Evolutionary conservation across 2,329 filamentous ascomycete species (phyloP), one percentile per base, ranked within the genome.

Genomic region (Colletotrichum brevisporum): DNA sequence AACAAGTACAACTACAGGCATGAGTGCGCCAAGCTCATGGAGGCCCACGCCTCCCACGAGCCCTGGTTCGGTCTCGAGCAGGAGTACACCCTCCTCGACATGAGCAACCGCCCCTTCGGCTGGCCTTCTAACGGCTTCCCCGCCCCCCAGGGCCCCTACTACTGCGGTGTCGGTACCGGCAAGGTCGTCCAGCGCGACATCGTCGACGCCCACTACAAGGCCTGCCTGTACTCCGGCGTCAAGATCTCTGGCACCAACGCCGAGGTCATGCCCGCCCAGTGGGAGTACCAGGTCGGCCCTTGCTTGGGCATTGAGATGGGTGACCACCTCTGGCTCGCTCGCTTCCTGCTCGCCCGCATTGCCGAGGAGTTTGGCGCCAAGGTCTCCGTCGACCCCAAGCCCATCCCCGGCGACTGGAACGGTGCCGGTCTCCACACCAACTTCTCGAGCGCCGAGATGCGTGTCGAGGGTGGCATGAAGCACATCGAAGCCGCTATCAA

Each of bases 1-100:
- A 99, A 98, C 91, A 95, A 97, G 84, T 98, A 90, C 92, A 99
- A 99, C 92, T 93, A 92, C 91, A 94, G 96, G 75, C 92, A 98
- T 81, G 95, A 98, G 78, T 92, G 91, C 78, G 90, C 90, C 79
- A 92, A 96, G 83, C 87, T 98, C 77, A 97, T 98, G 94, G 90
- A 96, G 83, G 88, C 91, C 72, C 91, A 98, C 83, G 91, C 91
- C 81, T 86, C 90, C 67, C 91, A 95, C 77, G 88, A 92, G 81
- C 95, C 96, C 79, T 98, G 95, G 96, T 99, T 98, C 84, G 96
- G 96, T 84, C 91, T 99, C 18, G 95, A 97, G 82, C 95, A 98
- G 82, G 95, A 98, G 84, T 65, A 71, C 63, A 70, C 94, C 70
- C 91, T 97, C 53, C 92, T 98, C 75, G 95, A 95, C 78, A 84